Conservation (phyloP, 495 filamentous ascomycete species). For the Trichoderma asperelloides region DNA sequence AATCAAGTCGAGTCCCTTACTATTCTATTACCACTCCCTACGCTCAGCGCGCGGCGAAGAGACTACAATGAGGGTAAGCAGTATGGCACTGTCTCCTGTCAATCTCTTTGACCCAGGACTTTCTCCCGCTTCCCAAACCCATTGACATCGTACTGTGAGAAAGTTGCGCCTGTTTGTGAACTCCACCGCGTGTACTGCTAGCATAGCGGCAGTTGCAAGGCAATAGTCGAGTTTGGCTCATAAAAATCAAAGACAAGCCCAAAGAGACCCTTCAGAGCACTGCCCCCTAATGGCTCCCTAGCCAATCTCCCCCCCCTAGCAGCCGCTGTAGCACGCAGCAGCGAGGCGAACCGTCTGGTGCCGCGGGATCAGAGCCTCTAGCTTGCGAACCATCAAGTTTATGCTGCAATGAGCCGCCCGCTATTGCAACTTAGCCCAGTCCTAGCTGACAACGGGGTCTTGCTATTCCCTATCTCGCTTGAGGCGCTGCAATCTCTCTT, state of each 20-base stretch:
- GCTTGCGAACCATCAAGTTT: not conserved
- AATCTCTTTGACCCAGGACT: not conserved
- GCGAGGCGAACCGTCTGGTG: constrained; percentile 1
- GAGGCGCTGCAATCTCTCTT: not conserved
- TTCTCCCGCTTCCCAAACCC: not conserved
- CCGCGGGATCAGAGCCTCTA: constrained; percentile 2
- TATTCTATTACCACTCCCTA: not conserved
- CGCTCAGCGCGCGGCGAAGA: not conserved
- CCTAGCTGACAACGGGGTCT: not conserved
- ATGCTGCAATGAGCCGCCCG: constrained; percentile 1
- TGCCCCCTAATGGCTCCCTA: not conserved
- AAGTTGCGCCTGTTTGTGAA: not conserved
- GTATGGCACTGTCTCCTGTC: not conserved
- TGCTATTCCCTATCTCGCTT: not conserved
- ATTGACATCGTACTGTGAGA: not conserved
- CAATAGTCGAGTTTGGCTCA: not conserved
- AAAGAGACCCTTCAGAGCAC: not conserved
- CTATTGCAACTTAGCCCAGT: not conserved
- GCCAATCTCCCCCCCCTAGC: not conserved
- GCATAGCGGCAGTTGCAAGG: not conserved
- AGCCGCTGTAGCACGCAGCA: not conserved
- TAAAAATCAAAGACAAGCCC: not conserved
- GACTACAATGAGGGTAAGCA: not conserved
- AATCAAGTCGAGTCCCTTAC: not conserved
- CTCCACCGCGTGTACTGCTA: not conserved